Conservation (phyloP, 345 rosid genomes). For the Salix dunnii region DNA sequence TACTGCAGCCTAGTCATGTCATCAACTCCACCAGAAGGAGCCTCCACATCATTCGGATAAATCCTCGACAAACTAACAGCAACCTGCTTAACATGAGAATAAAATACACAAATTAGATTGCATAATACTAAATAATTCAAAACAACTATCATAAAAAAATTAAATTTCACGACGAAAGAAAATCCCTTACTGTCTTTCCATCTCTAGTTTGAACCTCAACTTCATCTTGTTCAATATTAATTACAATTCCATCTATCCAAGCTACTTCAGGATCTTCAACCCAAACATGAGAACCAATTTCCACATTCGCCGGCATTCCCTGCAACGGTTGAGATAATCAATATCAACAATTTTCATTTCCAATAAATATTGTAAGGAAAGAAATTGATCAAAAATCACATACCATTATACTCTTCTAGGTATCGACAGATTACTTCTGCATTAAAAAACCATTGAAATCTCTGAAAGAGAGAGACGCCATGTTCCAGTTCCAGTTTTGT, state of each 20-base stretch:
- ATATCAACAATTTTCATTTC: too few species aligned
- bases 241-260: conserved; percentile 72
- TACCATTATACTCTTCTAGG: neutral
- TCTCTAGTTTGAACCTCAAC: conserved; percentile 54
- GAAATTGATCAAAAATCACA: conserved; percentile 22
- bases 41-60: conserved; percentile 58
- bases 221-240: conserved; percentile 44
- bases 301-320: conserved; percentile 40
- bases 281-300: conserved; percentile 73
- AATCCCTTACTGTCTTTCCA: conserved; percentile 45
- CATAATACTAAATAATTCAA: neutral
- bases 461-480: neutral
- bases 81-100: conserved; percentile 37
- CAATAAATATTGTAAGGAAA: too few species aligned
- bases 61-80: conserved; percentile 48
- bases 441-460: neutral
- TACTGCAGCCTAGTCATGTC: conserved; percentile 88
- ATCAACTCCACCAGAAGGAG: conserved; percentile 69
- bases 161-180: neutral
- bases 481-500: neutral
- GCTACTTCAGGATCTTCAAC: conserved; percentile 56
- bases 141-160: too few species aligned
- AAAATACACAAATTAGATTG: neutral
- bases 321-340: conserved; percentile 9
- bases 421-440: neutral